A percentile compares a stretch with the other conserved stretches of the same genome.
phyloP scores from a whole-genome alignment of 352 stramenopile species.

The Phytophthora citrophthora region DNA sequence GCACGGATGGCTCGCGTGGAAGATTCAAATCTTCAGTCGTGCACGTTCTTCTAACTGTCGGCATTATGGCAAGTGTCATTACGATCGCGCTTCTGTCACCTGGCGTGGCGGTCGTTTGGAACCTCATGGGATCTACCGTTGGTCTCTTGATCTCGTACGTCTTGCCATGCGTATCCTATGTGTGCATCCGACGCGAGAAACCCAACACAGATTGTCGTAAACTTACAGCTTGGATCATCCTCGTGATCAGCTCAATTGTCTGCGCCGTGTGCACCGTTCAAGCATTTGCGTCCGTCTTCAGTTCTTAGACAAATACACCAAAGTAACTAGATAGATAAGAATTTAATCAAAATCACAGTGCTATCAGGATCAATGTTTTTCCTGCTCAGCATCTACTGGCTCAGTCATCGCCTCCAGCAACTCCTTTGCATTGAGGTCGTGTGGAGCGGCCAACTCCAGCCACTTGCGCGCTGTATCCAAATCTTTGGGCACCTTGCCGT shows the following conservation, averaged over 20 bases:
- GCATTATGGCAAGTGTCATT: slow-evolving; percentile 67
- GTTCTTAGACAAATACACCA: slow-evolving; percentile 20
- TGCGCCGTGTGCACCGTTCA: slow-evolving; percentile 81
- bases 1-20: slow-evolving; percentile 1
- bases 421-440: slow-evolving; percentile 83
- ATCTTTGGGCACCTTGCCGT: slow-evolving; percentile 70
- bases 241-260: slow-evolving; percentile 73
- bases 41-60: slow-evolving; percentile 74
- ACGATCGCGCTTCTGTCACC: slow-evolving; percentile 75
- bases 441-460: slow-evolving; percentile 74
- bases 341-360: slow-evolving; percentile 7
- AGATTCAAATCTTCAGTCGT: slow-evolving; percentile 33
- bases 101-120: slow-evolving; percentile 88
- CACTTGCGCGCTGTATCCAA: slow-evolving; percentile 71
- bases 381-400: slow-evolving; percentile 5
- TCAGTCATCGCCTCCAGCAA: slow-evolving; percentile 53
- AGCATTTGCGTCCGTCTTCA: slow-evolving; percentile 55
- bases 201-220: slow-evolving; percentile 70
- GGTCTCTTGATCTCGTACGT: slow-evolving; percentile 90
- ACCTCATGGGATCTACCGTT: slow-evolving; percentile 89
- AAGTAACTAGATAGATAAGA: slow-evolving; percentile 21
- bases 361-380: slow-evolving; percentile 17
- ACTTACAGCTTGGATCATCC: slow-evolving; percentile 77
- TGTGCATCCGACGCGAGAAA: slow-evolving; percentile 82
- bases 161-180: slow-evolving; percentile 87